Evolutionary conservation across 78 protist genomes (phyloP), one percentile per base, ranked within the genome.

Genomic region (Pelomyxa schiedti): DNA sequence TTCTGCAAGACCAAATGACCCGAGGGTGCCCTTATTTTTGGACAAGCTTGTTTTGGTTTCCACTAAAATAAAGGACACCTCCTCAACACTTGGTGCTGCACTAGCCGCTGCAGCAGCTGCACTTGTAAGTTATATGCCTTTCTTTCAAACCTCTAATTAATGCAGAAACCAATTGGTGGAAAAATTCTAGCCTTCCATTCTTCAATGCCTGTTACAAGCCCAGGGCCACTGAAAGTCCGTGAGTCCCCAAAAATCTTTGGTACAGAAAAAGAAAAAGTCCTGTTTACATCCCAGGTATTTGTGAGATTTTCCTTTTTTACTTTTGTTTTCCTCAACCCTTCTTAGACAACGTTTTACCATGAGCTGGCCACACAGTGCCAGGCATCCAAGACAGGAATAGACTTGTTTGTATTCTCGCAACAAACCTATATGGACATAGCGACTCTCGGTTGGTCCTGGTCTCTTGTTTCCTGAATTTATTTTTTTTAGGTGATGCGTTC

Each of bases 341-440:
- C n/a, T n/a, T n/a, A 66, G 37, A 66, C 8, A 8, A 9, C 29
- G 29, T 66, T 66, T 36, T 66, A 9, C 30, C 24, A n/a, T 8
- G 70, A n/a, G n/a, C 37, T 66, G n/a, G 70, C 65, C 24, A 22
- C 24, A 36, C 64, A n/a, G 29, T 66, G 70, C 70, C n/a, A n/a
- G n/a, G 28, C 24, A 36, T 30, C 29, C 64, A 9, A 9, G n/a
- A 9, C 28, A 9, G 37, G 65, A 8, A 36, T 66, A n/a, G 70
- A 66, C 37, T 9, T 66, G 70, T 66, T 66, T 36, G 65, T 9
- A n/a, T 9, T 66, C 24, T 9, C 70, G 29, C n/a, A n/a, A n/a
- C 29, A 29, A 8, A 29, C 65, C n/a, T 66, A 66, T 9, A 36
- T 9, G n/a, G 70, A 66, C 37, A 9, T 66, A 9, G 70, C 70